Evolutionary conservation across 306 rosid species (phyloP).

Genomic region (Trifolium dubium): DNA sequence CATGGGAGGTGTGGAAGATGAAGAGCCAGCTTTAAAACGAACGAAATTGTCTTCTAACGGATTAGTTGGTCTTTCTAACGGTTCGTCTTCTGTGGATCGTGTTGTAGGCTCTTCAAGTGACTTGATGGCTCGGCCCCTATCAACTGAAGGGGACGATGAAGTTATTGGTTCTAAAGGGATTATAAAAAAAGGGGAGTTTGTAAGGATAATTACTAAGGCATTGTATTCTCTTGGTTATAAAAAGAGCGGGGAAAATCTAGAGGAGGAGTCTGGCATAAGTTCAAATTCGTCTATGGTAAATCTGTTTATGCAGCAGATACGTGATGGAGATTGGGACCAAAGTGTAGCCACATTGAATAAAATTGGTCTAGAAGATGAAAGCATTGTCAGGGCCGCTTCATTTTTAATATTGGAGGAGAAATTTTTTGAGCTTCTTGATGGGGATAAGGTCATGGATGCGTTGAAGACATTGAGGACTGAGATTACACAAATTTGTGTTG

Average conservation of each 20-base stretch:
- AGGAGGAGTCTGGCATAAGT: constrained; percentile 91
- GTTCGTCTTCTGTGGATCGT: constrained; percentile 66
- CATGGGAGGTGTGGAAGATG: constrained; percentile 99
- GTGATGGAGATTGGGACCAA: constrained; percentile 79
- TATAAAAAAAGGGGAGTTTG: constrained; percentile 77
- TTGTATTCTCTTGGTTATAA: constrained; percentile 88
- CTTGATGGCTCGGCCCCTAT: constrained; percentile 95
- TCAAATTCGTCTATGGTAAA: constrained; percentile 69
- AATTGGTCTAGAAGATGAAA: constrained; percentile 73
- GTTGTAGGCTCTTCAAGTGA: constrained; percentile 74
- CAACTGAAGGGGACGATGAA: constrained; percentile 72
- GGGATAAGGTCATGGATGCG: constrained; percentile 74
- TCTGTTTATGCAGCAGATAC: constrained; percentile 78
- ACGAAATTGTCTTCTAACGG: constrained; percentile 70
- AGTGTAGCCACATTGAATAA: constrained; percentile 70
- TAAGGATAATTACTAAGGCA: constrained; percentile 86
- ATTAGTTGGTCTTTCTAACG: constrained; percentile 72
- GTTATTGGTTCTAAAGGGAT: constrained; percentile 87
- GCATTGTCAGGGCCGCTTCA: constrained; percentile 62
- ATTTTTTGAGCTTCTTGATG: constrained; percentile 77
- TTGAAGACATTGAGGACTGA: constrained; percentile 80
- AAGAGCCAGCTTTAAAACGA: constrained; percentile 96
- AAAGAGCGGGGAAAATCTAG: constrained; percentile 78
- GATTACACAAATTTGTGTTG: constrained; percentile 67
- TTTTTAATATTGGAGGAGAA: constrained; percentile 84